Percentiles rank a stretch among this genome's conserved stretches.
phyloP scores from a whole-genome alignment of 2,329 filamentous ascomycete genomes.

The Epichloe hybrida region DNA sequence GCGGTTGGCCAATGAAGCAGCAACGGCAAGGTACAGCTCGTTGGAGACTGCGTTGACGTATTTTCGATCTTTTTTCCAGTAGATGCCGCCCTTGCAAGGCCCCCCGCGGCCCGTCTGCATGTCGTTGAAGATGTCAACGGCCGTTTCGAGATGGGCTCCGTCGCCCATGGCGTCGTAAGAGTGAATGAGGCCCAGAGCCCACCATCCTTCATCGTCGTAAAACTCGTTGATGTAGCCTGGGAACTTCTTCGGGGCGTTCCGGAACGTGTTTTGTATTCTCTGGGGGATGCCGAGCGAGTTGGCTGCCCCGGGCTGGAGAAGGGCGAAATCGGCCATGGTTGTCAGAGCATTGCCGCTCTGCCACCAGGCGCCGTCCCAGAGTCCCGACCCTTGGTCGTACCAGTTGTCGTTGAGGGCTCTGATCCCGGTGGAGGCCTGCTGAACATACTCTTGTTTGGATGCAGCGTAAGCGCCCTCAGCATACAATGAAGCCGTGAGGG shows the following conservation, averaged over 20 bases:
- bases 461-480: not conserved
- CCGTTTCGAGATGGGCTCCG: conserved; percentile 35
- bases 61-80: conserved; percentile 38
- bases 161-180: conserved; percentile 41
- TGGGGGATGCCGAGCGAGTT: conserved; percentile 24
- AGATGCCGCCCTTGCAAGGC: conserved; percentile 38
- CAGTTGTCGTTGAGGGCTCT: conserved; percentile 38
- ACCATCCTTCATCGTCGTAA: conserved; percentile 50
- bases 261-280: conserved; percentile 31
- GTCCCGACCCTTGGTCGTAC: conserved; percentile 45
- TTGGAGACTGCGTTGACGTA: conserved; percentile 44
- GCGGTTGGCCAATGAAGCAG: conserved; percentile 40
- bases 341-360: conserved; percentile 56
- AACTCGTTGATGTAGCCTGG: conserved; percentile 35
- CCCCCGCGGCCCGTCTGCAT: conserved; percentile 34
- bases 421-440: conserved; percentile 20
- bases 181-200: conserved; percentile 44
- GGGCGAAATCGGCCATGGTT: conserved; percentile 41
- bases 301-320: conserved; percentile 18
- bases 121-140: conserved; percentile 41
- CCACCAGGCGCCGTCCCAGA: conserved; percentile 60
- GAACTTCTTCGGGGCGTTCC: conserved; percentile 28
- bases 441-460: conserved; percentile 15
- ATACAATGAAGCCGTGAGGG: not conserved
- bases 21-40: conserved; percentile 41